Evolutionary conservation across 257 asterid genomes (phyloP).

Genomic region (Nicotiana attenuata): DNA sequence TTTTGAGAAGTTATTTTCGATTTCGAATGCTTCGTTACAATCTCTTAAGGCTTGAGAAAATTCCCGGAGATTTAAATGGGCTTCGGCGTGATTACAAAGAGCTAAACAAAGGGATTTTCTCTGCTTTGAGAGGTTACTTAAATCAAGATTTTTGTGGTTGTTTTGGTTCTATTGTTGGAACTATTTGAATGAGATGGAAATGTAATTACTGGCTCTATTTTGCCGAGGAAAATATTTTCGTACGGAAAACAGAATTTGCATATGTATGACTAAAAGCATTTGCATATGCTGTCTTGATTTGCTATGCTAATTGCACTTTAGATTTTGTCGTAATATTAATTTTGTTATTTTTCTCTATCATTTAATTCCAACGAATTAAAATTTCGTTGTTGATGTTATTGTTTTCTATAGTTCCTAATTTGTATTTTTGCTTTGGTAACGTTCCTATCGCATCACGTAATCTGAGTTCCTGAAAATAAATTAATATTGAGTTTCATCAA

Average conservation of each 20-base stretch:
- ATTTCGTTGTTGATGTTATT: not conserved
- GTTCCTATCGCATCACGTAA: too few relatives aligned
- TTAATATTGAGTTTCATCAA: too few relatives aligned
- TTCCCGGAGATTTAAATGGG: slow-evolving; percentile 30
- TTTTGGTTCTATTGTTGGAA: slow-evolving; percentile 14
- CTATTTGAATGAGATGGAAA: slow-evolving; percentile 2
- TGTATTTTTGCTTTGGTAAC: too few relatives aligned
- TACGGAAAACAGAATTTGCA: too few relatives aligned
- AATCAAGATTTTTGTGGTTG: slow-evolving; percentile 23
- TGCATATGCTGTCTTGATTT: not conserved
- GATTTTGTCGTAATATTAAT: not conserved
- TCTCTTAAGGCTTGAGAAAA: slow-evolving; percentile 45
- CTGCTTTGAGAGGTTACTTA: slow-evolving; percentile 20
- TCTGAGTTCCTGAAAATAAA: too few relatives aligned
- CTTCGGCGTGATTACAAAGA: too few relatives aligned
- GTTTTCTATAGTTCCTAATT: too few relatives aligned
- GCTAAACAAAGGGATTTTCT: not conserved
- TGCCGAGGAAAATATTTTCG: too few relatives aligned
- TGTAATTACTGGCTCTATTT: slow-evolving; percentile 11
- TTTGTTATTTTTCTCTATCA: not conserved
- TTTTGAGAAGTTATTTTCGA: too few relatives aligned
- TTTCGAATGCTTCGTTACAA: slow-evolving; percentile 56
- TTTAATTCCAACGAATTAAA: too few relatives aligned
- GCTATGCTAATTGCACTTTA: too few relatives aligned
- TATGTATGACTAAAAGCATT: too few relatives aligned